Evolutionary conservation across 2,329 filamentous ascomycete species (phyloP).

Genomic region (Sporothrix phasma): DNA sequence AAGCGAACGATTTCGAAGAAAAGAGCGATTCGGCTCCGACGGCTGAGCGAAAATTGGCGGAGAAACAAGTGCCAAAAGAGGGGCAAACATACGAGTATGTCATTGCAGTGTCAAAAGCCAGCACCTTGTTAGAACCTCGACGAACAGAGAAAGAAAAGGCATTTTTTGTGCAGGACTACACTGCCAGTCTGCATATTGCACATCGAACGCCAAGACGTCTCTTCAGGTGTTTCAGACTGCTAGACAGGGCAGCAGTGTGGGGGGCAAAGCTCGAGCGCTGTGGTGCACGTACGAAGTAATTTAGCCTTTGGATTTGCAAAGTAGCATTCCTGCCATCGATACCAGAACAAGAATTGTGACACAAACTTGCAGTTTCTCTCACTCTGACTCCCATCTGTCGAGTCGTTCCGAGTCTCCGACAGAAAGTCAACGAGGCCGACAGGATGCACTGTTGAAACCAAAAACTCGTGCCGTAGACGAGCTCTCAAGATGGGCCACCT

Average conservation of each 20-base stretch:
- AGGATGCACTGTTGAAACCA: background rate
- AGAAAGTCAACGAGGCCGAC: background rate
- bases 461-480: background rate
- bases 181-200: too few species aligned
- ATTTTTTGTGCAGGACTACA: background rate
- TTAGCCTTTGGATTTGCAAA: too few species aligned
- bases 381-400: background rate
- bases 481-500: background rate
- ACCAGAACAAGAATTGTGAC: too few species aligned
- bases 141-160: too few species aligned
- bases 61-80: background rate
- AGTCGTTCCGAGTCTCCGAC: background rate
- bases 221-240: background rate
- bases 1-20: background rate
- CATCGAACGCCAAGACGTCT: background rate
- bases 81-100: background rate
- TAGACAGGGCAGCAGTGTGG: background rate
- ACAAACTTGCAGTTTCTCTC: background rate
- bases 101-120: background rate
- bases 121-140: too few species aligned
- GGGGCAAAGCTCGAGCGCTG: background rate
- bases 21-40: slow-evolving; percentile 8
- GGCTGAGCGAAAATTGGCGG: background rate
- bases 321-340: too few species aligned
- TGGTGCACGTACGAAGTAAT: too few species aligned